Conservation (phyloP, 305 asterid genomes). For the Fraxinus xanthoxyloides region DNA sequence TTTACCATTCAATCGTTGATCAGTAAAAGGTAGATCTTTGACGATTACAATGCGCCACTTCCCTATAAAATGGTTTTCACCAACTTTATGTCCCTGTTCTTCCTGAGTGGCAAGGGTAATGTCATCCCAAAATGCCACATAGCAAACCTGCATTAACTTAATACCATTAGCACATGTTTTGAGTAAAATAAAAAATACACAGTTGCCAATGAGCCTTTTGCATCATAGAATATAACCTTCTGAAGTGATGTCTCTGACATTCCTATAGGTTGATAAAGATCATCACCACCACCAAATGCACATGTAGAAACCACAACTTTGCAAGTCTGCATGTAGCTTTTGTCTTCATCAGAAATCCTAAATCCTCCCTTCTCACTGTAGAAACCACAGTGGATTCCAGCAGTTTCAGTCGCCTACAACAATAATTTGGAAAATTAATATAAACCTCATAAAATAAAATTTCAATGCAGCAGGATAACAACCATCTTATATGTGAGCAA, state of each 20-base stretch:
- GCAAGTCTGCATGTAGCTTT: slow-evolving; percentile 65
- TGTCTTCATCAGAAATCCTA: slow-evolving; percentile 77
- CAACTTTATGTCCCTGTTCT: slow-evolving; percentile 64
- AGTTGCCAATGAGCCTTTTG: slow-evolving; percentile 11
- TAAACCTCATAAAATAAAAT: slow-evolving; percentile 1
- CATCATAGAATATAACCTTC: slow-evolving; percentile 50
- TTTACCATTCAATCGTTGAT: slow-evolving; percentile 94
- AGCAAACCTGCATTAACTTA: slow-evolving; percentile 66
- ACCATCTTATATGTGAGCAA: background rate
- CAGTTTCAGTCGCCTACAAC: slow-evolving; percentile 55
- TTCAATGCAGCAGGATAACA: background rate
- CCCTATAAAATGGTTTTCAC: slow-evolving; percentile 63
- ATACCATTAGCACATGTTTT: slow-evolving; percentile 8
- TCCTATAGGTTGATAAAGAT: slow-evolving; percentile 97
- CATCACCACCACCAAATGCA: slow-evolving; percentile 99
- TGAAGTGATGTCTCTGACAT: slow-evolving; percentile 74
- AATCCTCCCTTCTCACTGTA: slow-evolving; percentile 84
- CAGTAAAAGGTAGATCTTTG: slow-evolving; percentile 78
- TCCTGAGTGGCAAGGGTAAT: slow-evolving; percentile 82
- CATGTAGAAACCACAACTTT: slow-evolving; percentile 91
- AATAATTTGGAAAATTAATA: slow-evolving; percentile 1
- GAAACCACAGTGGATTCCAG: slow-evolving; percentile 80
- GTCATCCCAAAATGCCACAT: slow-evolving; percentile 97
- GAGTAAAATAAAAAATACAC: slow-evolving; percentile 8
- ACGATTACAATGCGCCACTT: slow-evolving; percentile 85